Evolutionary conservation across 225 moss, liverwort and hornwort genomes (phyloP).

Genomic region (Polytrichum formosum): DNA sequence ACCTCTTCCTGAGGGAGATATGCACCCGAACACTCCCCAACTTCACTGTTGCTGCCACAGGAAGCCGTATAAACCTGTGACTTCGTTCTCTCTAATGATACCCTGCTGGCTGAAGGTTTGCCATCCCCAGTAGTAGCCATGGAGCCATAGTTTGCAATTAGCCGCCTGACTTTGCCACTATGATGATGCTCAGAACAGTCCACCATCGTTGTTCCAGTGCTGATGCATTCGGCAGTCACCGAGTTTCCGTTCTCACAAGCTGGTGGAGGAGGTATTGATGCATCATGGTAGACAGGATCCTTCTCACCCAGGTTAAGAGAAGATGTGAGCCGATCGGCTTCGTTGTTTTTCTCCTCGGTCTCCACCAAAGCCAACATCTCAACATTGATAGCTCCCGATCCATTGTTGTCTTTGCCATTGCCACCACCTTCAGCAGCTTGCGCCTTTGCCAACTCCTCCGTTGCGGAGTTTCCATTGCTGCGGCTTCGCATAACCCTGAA

Average conservation of each 20-base stretch:
- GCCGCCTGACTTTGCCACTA: neutral
- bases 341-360: neutral
- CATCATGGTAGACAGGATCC: too few species aligned
- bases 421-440: neutral
- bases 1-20: too few species aligned
- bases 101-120: neutral
- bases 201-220: too few species aligned
- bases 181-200: too few species aligned
- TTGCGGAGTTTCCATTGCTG: neutral
- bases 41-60: too few species aligned
- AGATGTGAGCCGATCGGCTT: neutral
- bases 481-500: conserved; percentile 2
- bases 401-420: neutral
- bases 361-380: neutral
- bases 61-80: neutral
- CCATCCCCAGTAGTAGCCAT: neutral
- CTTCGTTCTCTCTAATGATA: neutral
- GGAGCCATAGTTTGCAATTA: conserved; percentile 3
- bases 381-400: too few species aligned
- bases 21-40: too few species aligned
- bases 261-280: too few species aligned
- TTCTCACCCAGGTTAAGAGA: too few species aligned
- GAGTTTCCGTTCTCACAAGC: too few species aligned
- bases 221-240: too few species aligned
- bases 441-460: neutral